phyloP scores from a whole-genome alignment of 225 moss, liverwort and hornwort species.

The Physcomitrium patens region DNA sequence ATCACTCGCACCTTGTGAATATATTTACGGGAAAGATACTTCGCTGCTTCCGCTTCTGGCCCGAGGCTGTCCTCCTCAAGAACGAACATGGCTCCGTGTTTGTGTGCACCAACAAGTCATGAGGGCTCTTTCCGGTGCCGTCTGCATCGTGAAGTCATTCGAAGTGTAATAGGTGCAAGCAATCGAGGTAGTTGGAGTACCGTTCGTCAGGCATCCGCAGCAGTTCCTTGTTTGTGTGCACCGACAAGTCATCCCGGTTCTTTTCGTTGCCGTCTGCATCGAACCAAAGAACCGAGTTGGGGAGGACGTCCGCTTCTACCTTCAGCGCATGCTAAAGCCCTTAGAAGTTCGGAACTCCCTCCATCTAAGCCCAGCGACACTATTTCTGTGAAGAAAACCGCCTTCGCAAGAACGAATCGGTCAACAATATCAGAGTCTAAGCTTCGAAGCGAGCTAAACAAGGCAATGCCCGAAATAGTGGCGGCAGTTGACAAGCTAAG shows the following conservation, averaged over 20 bases:
- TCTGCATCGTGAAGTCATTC: constrained; percentile 35
- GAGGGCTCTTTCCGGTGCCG: constrained; percentile 61
- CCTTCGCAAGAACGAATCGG: constrained; percentile 42
- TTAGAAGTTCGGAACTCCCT: constrained; percentile 23
- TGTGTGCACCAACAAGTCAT: constrained; percentile 56
- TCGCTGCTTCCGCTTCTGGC: not conserved
- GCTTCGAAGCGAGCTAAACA: constrained; percentile 46
- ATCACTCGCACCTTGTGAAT: not conserved
- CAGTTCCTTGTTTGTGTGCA: constrained; percentile 46
- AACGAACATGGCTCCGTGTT: constrained; percentile 49
- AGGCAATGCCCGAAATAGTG: constrained; percentile 46
- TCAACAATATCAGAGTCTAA: constrained; percentile 35
- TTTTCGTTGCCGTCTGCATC: constrained; percentile 55
- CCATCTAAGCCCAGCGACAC: constrained; percentile 30
- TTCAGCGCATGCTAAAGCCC: constrained; percentile 38
- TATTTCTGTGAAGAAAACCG: constrained; percentile 36
- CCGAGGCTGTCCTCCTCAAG: constrained; percentile 7
- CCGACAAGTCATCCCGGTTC: constrained; percentile 61
- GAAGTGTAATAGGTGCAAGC: constrained; percentile 8
- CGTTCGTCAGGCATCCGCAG: constrained; percentile 26
- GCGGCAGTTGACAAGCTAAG: constrained; percentile 47
- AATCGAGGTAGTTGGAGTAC: constrained; percentile 24
- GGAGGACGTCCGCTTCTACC: constrained; percentile 50
- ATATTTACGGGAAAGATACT: not conserved
- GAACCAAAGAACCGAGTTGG: constrained; percentile 42